Conservation (phyloP, 139 green algal species). For the Chlamydomonas sp. region DNA sequence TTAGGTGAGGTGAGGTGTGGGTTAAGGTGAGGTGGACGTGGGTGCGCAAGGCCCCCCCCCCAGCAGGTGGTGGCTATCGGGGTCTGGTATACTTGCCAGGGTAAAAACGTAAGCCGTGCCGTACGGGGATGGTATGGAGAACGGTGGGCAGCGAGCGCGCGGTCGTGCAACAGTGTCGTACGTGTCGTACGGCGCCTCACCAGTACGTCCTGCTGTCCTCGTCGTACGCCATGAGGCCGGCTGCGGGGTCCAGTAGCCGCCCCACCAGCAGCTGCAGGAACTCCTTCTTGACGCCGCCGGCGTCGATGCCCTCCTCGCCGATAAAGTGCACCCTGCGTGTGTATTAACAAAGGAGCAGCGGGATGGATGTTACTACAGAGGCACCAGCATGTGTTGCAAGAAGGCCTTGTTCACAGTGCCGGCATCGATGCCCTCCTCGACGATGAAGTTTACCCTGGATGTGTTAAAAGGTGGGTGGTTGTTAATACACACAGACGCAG, state of each 20-base stretch:
- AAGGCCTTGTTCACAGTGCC: conserved; percentile 89
- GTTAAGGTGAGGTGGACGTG: neutral
- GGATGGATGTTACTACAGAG: conserved; percentile 57
- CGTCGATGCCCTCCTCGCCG: conserved; percentile 93
- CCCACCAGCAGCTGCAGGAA: conserved; percentile 95
- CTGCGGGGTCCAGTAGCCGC: conserved; percentile 88
- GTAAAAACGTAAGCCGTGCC: too few species aligned
- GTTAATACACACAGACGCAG: neutral
- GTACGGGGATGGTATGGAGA: too few species aligned
- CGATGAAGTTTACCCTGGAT: conserved; percentile 93
- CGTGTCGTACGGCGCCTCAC: conserved; percentile 31
- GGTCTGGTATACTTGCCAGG: neutral
- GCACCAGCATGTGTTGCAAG: conserved; percentile 89
- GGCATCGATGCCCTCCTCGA: conserved; percentile 94
- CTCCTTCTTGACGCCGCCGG: conserved; percentile 82
- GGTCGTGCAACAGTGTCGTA: too few species aligned
- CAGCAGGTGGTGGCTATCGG: neutral
- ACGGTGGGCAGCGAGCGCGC: too few species aligned
- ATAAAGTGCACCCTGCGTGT: conserved; percentile 90
- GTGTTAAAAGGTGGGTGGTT: neutral
- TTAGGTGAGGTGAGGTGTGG: neutral
- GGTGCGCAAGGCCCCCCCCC: neutral
- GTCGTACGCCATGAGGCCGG: conserved; percentile 85
- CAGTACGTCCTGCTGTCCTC: conserved; percentile 88
- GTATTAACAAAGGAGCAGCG: neutral